Evolutionary conservation across 768 basidiomycete species (phyloP).

Genomic region (Phanerochaete carnosa): DNA sequence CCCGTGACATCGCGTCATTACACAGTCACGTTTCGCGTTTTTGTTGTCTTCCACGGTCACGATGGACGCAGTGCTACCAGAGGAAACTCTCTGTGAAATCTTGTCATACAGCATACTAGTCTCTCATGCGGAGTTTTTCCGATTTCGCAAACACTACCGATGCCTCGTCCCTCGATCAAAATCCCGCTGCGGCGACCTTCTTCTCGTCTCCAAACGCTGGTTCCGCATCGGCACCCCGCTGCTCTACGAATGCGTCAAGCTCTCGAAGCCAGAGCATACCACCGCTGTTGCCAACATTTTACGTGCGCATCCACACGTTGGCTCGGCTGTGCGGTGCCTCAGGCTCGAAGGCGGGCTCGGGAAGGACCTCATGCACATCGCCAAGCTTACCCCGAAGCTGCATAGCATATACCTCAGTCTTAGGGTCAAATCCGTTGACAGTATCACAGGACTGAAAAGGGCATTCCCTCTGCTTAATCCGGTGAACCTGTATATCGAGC

Average conservation of each 20-base stretch:
- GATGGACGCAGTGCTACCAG: neutral
- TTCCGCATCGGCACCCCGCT: constrained; percentile 3
- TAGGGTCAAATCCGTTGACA: neutral
- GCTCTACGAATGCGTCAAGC: neutral
- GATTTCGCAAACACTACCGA: neutral
- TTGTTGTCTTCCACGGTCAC: neutral
- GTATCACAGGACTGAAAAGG: neutral
- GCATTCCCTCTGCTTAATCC: neutral
- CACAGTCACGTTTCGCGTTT: too few relatives aligned
- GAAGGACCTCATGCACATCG: neutral
- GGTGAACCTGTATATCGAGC: neutral
- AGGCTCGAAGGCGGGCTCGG: constrained; percentile 1
- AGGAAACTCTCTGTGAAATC: neutral
- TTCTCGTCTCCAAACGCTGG: constrained; percentile 4
- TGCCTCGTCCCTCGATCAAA: neutral
- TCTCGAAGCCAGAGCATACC: neutral
- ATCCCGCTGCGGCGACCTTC: neutral
- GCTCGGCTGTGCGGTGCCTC: neutral
- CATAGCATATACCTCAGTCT: neutral
- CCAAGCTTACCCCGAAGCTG: neutral
- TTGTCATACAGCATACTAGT: neutral
- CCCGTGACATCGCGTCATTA: too few relatives aligned
- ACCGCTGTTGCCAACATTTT: neutral
- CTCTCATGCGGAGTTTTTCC: neutral
- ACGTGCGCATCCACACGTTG: neutral